Conservation (phyloP, 2,329 filamentous ascomycete species). For the Arthroderma sp. region DNA sequence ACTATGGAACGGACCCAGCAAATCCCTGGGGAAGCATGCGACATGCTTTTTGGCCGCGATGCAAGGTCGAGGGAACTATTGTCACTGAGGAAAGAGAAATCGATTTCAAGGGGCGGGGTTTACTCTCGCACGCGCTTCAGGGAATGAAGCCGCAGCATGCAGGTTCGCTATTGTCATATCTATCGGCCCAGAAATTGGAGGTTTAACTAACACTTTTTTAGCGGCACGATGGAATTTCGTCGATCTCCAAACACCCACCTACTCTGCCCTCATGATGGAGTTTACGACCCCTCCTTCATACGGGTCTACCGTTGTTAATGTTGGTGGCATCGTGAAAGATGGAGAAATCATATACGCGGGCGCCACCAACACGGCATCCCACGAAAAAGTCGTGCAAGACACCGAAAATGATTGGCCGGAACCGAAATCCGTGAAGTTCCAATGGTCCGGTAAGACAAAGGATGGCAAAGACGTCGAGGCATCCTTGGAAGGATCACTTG, state of each 20-base stretch:
- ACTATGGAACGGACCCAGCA: constrained; percentile 71
- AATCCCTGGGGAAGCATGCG: constrained; percentile 88
- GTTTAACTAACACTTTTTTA: constrained; percentile 14
- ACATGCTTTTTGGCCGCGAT: constrained; percentile 90
- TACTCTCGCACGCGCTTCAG: constrained; percentile 78
- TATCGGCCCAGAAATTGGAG: too few species aligned
- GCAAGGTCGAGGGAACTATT: constrained; percentile 67
- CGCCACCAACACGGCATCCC: constrained; percentile 49
- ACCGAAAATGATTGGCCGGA: constrained; percentile 77
- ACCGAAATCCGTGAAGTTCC: constrained; percentile 59
- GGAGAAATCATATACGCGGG: constrained; percentile 67
- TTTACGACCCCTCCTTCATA: constrained; percentile 91
- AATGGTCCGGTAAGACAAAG: constrained; percentile 65
- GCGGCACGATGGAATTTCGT: constrained; percentile 85
- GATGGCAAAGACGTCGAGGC: constrained; percentile 63
- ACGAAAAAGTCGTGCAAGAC: constrained; percentile 59
- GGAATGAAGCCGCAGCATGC: constrained; percentile 99
- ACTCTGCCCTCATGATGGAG: constrained; percentile 89
- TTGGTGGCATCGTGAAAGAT: constrained; percentile 71
- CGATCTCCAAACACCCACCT: constrained; percentile 75
- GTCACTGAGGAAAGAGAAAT: constrained; percentile 68
- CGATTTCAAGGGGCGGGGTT: constrained; percentile 64
- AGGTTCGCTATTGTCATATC: constrained; percentile 34
- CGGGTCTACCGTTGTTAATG: constrained; percentile 66
- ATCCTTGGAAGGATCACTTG: constrained; percentile 55